Evolutionary conservation across 768 basidiomycete species (phyloP).

Genomic region (Boletus eberwhitei): DNA sequence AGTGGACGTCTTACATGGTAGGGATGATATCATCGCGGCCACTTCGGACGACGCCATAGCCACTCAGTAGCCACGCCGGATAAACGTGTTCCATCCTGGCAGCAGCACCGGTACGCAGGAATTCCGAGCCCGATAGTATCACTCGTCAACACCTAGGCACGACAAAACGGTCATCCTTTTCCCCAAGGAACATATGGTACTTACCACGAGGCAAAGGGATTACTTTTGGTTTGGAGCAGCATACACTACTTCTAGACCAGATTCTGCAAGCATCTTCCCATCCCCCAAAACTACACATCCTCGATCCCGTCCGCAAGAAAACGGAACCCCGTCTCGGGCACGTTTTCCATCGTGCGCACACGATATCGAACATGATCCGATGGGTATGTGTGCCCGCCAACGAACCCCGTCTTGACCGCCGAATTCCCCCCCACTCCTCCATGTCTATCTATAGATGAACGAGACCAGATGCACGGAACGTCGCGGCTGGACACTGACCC

Average conservation of each 20-base stretch:
- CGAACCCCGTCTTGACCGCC: not conserved
- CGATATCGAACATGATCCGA: not conserved
- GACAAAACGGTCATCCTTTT: not conserved
- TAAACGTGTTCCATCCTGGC: not conserved
- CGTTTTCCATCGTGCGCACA: not conserved
- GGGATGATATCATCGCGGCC: slow-evolving; percentile 6
- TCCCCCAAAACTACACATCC: not conserved
- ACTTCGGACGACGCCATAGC: not conserved
- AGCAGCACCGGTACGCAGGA: not conserved
- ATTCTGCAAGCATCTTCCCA: not conserved
- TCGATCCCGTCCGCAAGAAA: not conserved
- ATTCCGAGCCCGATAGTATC: not conserved
- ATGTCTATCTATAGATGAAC: slow-evolving; percentile 1
- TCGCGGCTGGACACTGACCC: not conserved
- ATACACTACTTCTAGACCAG: not conserved
- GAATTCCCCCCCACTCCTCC: not conserved
- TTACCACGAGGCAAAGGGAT: not conserved
- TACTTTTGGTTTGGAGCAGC: not conserved
- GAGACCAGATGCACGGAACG: not conserved
- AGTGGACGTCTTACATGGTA: slow-evolving; percentile 1
- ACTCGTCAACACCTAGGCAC: not conserved
- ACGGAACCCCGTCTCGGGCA: not conserved
- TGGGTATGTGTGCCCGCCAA: too few species aligned
- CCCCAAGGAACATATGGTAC: not conserved
- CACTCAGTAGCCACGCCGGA: not conserved